Percentiles rank a stretch among this genome's conserved stretches.
These are phyloP conservation scores for Artemisia annua DNA, from an alignment of 129 eudicot species.

Conservation along the genomic window DNA sequence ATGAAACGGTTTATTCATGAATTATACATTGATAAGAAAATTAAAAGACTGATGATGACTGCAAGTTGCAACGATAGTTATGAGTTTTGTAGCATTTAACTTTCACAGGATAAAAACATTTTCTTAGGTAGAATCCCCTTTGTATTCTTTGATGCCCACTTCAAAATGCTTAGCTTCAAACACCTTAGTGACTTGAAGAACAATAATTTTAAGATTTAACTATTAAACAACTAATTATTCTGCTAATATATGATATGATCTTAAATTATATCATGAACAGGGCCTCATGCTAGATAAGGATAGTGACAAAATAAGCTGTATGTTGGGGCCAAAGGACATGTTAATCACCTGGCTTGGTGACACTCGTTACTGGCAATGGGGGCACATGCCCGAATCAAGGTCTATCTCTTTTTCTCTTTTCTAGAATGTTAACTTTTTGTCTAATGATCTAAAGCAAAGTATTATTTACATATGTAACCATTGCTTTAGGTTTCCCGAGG, in stretches of 20 bases:
- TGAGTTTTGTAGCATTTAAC: too few species aligned
- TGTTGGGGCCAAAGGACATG: conserved; percentile 44
- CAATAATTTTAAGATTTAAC: not conserved
- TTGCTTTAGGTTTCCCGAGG: conserved; percentile 44
- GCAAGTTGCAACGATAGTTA: too few species aligned
- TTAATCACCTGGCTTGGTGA: conserved; percentile 35
- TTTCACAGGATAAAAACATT: too few species aligned
- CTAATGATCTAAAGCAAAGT: not conserved
- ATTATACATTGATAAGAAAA: too few species aligned
- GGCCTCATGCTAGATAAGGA: conserved; percentile 35
- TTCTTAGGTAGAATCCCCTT: too few species aligned
- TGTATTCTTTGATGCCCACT: not conserved
- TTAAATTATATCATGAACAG: conserved; percentile 15
- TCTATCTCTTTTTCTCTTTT: conserved; percentile 5
- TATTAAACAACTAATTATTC: not conserved
- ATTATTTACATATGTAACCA: not conserved
- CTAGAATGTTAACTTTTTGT: not conserved
- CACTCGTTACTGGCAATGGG: conserved; percentile 46
- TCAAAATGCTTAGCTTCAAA: not conserved
- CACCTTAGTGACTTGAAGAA: not conserved
- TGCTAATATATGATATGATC: not conserved
- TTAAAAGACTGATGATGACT: too few species aligned
- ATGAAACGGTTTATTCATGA: too few species aligned
- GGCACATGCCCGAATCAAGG: conserved; percentile 42
- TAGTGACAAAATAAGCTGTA: conserved; percentile 50